phyloP scores from a whole-genome alignment of 345 rosid species.

The Orychophragmus violaceus region DNA sequence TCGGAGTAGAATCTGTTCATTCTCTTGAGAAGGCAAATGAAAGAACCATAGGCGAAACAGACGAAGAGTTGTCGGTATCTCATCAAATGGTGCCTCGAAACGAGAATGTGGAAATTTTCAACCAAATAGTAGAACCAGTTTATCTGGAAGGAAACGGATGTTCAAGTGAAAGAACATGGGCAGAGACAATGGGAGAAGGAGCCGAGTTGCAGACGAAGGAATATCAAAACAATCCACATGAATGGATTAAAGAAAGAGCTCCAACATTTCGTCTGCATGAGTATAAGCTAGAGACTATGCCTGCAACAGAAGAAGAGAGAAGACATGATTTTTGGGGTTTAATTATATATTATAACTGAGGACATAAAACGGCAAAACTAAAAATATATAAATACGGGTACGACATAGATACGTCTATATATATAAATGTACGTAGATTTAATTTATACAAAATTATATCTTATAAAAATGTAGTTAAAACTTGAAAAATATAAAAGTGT shows the following conservation, averaged over 20 bases:
- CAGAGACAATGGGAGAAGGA: slow-evolving; percentile 25
- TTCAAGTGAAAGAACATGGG: slow-evolving; percentile 10
- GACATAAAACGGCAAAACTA: too few species aligned
- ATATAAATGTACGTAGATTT: too few species aligned
- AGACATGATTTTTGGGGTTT: too few species aligned
- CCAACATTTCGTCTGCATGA: slow-evolving; percentile 13
- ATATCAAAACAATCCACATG: slow-evolving; percentile 6
- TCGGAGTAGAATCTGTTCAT: neutral
- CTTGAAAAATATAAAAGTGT: too few species aligned
- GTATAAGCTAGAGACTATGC: neutral
- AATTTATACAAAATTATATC: too few species aligned
- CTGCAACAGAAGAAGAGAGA: neutral
- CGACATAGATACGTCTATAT: too few species aligned
- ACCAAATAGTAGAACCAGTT: neutral
- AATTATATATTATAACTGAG: too few species aligned
- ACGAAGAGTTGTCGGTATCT: neutral
- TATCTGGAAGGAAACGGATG: neutral
- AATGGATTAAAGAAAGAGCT: slow-evolving; percentile 17
- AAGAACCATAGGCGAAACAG: neutral
- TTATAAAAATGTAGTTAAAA: too few species aligned
- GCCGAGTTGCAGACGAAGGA: slow-evolving; percentile 4
- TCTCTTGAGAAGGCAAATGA: neutral
- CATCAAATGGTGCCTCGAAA: slow-evolving; percentile 7
- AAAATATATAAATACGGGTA: too few species aligned
- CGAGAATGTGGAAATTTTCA: neutral